Percentiles rank a stretch among this genome's conserved stretches.
Conservation (phyloP, 257 asterid species). For the Capsicum rhomboideum region DNA sequence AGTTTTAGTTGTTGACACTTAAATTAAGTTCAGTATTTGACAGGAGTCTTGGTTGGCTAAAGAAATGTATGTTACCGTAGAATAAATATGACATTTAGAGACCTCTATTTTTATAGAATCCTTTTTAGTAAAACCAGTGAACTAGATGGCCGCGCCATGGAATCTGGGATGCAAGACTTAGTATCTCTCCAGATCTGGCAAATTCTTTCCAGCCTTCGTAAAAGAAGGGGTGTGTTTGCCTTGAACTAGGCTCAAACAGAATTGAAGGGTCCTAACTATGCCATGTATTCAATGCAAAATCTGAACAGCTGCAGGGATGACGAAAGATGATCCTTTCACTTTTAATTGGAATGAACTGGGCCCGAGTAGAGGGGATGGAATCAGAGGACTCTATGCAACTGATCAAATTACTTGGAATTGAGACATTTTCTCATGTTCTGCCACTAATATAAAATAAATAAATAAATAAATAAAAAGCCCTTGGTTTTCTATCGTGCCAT, state of each 20-base stretch:
- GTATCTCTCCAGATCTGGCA: neutral
- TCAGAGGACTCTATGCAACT: too few relatives aligned
- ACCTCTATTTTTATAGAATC: neutral
- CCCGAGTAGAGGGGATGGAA: neutral
- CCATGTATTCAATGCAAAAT: neutral
- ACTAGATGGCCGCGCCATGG: neutral
- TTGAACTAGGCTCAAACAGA: too few relatives aligned
- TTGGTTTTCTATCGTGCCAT: neutral
- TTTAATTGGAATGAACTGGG: neutral
- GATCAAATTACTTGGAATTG: neutral
- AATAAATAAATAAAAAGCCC: neutral
- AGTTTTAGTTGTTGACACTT: neutral
- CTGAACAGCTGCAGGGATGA: neutral
- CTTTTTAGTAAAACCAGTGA: neutral
- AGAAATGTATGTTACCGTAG: neutral
- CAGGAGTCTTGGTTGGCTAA: neutral
- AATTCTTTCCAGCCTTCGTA: neutral
- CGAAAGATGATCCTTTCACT: neutral
- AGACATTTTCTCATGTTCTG: neutral
- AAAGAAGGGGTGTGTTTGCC: too few relatives aligned
- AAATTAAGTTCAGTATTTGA: neutral
- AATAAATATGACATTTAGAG: neutral
- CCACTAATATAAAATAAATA: neutral
- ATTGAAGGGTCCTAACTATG: neutral
- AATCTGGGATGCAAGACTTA: neutral